These are phyloP conservation scores for Astrothelium macrocarpum DNA, from an alignment of 495 filamentous ascomycete species.

Conservation along the genomic window DNA sequence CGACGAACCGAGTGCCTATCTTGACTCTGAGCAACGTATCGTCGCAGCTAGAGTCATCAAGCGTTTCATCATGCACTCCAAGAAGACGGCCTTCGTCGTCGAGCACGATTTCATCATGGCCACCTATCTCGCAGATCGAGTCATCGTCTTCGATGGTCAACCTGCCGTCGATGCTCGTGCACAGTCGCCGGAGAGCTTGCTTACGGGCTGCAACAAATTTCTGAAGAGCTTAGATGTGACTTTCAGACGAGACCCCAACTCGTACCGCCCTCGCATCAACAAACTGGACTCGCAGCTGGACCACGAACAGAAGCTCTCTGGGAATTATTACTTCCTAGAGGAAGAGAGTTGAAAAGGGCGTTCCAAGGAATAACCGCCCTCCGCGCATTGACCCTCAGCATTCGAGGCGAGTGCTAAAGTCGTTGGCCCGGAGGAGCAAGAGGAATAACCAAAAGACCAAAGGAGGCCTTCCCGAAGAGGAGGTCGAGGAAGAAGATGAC, in stretches of 20 bases:
- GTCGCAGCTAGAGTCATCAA: conserved; percentile 95
- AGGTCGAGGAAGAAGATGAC: conserved; percentile 41
- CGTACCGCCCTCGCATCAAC: conserved; percentile 95
- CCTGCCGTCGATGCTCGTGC: conserved; percentile 81
- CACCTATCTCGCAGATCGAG: conserved; percentile 90
- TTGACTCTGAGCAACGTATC: conserved; percentile 98
- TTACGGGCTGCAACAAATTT: conserved; percentile 96
- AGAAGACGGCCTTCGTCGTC: conserved; percentile 98
- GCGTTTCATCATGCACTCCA: conserved; percentile 98
- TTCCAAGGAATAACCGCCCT: conserved; percentile 39
- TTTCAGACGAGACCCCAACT: conserved; percentile 94
- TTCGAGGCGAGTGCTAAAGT: conserved; percentile 27
- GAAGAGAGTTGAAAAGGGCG: conserved; percentile 66
- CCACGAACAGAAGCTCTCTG: conserved; percentile 87
- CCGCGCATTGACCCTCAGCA: conserved; percentile 6
- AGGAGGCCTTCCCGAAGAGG: conserved; percentile 35
- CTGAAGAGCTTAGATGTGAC: conserved; percentile 92
- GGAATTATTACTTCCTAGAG: conserved; percentile 97
- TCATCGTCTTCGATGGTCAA: conserved; percentile 95
- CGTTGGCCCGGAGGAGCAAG: conserved; percentile 38
- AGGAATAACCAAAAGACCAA: conserved; percentile 32
- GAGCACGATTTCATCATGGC: conserved; percentile 99
- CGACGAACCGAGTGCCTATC: conserved; percentile 88
- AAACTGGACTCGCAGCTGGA: conserved; percentile 91
- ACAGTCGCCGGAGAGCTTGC: conserved; percentile 78